These are phyloP conservation scores for Didymella glomerata DNA, from an alignment of 2,329 filamentous ascomycete genomes.

Conservation along the genomic window DNA sequence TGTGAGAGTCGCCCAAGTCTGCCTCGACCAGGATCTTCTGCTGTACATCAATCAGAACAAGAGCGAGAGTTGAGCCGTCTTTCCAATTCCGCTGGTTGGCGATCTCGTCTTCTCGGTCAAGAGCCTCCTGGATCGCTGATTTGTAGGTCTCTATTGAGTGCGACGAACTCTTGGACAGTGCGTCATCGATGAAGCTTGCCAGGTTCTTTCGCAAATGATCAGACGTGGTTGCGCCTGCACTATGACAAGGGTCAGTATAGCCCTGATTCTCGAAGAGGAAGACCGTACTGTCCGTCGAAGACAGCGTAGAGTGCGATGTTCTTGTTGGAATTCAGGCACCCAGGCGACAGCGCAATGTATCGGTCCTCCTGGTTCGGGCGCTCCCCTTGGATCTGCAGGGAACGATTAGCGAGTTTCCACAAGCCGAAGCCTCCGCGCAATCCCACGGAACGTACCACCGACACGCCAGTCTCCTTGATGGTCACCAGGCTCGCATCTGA, in stretches of 20 bases:
- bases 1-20: constrained; percentile 37
- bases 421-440: constrained; percentile 5
- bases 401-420: constrained; percentile 28
- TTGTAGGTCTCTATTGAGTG: constrained; percentile 32
- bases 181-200: constrained; percentile 30
- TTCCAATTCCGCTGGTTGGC: constrained; percentile 28
- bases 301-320: constrained; percentile 36
- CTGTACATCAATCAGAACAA: constrained; percentile 33
- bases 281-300: constrained; percentile 38
- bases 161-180: constrained; percentile 25
- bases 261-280: not conserved
- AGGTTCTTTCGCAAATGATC: constrained; percentile 29
- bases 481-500: not conserved
- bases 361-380: constrained; percentile 37
- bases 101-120: constrained; percentile 31
- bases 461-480: constrained; percentile 13
- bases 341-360: constrained; percentile 29
- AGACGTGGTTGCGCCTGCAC: constrained; percentile 31
- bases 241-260: constrained; percentile 17
- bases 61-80: constrained; percentile 37
- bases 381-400: constrained; percentile 33
- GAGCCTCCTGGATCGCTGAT: constrained; percentile 33
- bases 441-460: constrained; percentile 16
- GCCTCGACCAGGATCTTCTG: constrained; percentile 35
- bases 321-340: constrained; percentile 33